These are phyloP conservation scores for Simplicillium sp. DNA, from an alignment of 2,329 filamentous ascomycete species.

Conservation along the genomic window DNA sequence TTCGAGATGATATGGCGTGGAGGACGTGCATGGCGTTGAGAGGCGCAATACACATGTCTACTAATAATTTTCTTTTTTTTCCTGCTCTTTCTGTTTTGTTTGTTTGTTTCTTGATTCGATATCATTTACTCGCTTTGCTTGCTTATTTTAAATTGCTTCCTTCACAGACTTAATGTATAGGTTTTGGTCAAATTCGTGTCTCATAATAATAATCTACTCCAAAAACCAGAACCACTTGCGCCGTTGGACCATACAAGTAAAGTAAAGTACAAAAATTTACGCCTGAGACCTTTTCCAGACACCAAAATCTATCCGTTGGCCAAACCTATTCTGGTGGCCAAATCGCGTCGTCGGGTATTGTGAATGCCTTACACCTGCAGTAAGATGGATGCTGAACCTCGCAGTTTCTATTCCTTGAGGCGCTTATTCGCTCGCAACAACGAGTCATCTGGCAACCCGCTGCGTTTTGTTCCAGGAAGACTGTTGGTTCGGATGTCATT, in stretches of 20 bases:
- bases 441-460: slow-evolving; percentile 71
- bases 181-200: no score
- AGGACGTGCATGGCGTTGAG: neutral
- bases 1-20: no score
- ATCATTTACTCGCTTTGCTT: neutral
- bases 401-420: slow-evolving; percentile 43
- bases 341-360: no score
- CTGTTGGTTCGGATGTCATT: slow-evolving; percentile 91
- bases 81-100: neutral
- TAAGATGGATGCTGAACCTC: no score
- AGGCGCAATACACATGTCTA: neutral
- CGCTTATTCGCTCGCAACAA: slow-evolving; percentile 55
- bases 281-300: no score
- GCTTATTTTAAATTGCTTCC: neutral
- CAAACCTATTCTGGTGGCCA: no score
- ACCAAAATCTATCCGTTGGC: no score
- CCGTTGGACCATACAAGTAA: no score
- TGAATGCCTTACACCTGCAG: no score
- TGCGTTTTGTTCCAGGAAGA: slow-evolving; percentile 83
- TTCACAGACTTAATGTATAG: neutral
- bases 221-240: neutral
- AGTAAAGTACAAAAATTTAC: no score
- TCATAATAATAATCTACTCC: no score
- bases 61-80: neutral
- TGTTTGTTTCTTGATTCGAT: neutral